A percentile compares a stretch with the other conserved stretches of the same genome.
Evolutionary conservation across 192 early-diverging fungal species (phyloP).

Genomic region (Coemansia sp.): DNA sequence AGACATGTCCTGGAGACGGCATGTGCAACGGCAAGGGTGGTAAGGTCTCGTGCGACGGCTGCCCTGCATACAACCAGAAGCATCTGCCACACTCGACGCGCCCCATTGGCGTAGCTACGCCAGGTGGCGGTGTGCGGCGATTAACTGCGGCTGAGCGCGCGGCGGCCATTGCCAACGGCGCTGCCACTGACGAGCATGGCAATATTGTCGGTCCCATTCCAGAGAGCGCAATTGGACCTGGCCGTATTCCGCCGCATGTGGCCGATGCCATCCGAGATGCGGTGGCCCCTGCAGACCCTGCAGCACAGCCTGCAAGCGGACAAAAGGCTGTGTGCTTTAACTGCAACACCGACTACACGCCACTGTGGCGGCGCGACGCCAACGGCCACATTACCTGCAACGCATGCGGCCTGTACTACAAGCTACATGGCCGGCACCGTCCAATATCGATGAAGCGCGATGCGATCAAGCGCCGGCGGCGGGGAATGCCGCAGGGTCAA

Average conservation of each 20-base stretch:
- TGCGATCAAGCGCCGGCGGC: constrained; percentile 71
- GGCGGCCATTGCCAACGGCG: constrained; percentile 54
- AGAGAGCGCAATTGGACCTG: constrained; percentile 34
- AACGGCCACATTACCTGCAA: constrained; percentile 81
- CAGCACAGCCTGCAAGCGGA: background rate
- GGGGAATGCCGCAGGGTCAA: constrained; percentile 39
- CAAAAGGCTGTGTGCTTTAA: constrained; percentile 62
- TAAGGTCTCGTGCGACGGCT: constrained; percentile 68
- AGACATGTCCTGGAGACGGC: constrained; percentile 74
- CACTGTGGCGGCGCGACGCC: constrained; percentile 76
- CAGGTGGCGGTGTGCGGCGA: constrained; percentile 18
- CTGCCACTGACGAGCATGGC: constrained; percentile 50
- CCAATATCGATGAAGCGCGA: constrained; percentile 79
- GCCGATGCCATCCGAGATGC: constrained; percentile 31
- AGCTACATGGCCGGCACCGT: constrained; percentile 75
- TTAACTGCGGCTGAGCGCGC: constrained; percentile 53
- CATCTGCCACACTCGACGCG: constrained; percentile 48
- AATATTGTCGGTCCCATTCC: constrained; percentile 52
- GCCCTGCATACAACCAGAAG: constrained; percentile 73
- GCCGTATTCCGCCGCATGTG: constrained; percentile 37
- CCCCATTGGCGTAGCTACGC: background rate
- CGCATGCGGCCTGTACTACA: constrained; percentile 91
- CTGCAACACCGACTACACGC: constrained; percentile 73
- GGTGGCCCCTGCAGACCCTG: background rate
- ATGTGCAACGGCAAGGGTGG: constrained; percentile 77